Percentiles rank a stretch among this genome's conserved stretches.
These are phyloP conservation scores for Leucoagaricus sp. DNA, from an alignment of 1,284 basidiomycete genomes.

Conservation along the genomic window DNA sequence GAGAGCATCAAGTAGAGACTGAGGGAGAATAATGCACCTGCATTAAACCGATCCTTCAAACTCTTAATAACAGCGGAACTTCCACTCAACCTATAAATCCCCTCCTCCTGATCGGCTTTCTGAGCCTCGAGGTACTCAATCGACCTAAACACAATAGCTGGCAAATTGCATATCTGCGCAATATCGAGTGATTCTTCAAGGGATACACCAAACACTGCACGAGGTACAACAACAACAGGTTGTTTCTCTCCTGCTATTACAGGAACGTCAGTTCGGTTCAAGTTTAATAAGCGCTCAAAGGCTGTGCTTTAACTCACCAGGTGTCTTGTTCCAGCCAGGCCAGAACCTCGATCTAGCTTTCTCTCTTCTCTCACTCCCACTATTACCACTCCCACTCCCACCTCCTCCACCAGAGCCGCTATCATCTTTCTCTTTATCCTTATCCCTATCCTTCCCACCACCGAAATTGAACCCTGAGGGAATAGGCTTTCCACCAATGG, in stretches of 20 bases:
- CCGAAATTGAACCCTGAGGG: conserved; percentile 86
- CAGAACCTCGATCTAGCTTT: conserved; percentile 92
- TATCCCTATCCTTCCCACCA: conserved; percentile 15
- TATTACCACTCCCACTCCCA: conserved; percentile 49
- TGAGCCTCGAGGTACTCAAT: conserved; percentile 90
- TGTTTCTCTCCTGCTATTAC: conserved; percentile 44
- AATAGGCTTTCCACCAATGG: conserved; percentile 83
- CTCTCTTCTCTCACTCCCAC: conserved; percentile 66
- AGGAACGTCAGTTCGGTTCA: conserved; percentile 8
- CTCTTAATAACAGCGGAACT: conserved; percentile 93
- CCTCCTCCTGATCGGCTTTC: conserved; percentile 94
- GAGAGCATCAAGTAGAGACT: no score
- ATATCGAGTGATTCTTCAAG: conserved; percentile 88
- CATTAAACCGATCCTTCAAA: conserved; percentile 91
- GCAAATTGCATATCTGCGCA: conserved; percentile 86
- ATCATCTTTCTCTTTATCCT: background rate
- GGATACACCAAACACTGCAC: conserved; percentile 89
- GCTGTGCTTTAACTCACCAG: conserved; percentile 38
- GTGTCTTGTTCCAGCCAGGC: conserved; percentile 68
- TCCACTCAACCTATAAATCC: conserved; percentile 94
- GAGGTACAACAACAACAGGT: conserved; percentile 42
- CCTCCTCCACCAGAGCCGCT: conserved; percentile 34
- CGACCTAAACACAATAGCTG: conserved; percentile 93
- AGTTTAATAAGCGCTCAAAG: conserved; percentile 1
- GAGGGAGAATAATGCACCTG: no score